These are phyloP conservation scores for Pulveroboletus sp. DNA, from an alignment of 768 basidiomycete species.

Conservation along the genomic window DNA sequence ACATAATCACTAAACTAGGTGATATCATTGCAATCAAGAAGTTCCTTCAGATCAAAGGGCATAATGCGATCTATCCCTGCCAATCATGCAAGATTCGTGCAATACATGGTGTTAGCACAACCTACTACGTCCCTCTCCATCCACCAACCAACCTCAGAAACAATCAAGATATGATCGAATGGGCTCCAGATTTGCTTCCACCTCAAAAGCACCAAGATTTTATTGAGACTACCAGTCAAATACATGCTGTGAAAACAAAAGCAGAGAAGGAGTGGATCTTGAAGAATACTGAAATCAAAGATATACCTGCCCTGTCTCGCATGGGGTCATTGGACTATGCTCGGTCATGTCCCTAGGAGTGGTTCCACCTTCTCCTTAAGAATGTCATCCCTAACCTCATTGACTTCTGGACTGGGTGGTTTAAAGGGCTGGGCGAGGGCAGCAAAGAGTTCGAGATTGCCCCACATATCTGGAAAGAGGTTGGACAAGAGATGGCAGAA, in stretches of 20 bases:
- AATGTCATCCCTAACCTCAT: not conserved
- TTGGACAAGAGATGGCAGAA: constrained; percentile 33
- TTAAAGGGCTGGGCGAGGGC: constrained; percentile 36
- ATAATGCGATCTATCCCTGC: constrained; percentile 35
- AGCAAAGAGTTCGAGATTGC: constrained; percentile 28
- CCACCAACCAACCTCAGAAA: not conserved
- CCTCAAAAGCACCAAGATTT: constrained; percentile 32
- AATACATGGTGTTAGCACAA: constrained; percentile 1
- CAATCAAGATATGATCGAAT: not conserved
- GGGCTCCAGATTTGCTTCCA: constrained; percentile 30
- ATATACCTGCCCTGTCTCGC: constrained; percentile 14
- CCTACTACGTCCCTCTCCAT: not conserved
- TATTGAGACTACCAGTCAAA: constrained; percentile 20
- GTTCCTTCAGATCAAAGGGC: constrained; percentile 35
- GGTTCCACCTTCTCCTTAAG: not conserved
- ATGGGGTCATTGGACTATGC: not conserved
- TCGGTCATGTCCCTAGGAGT: not conserved
- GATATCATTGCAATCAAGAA: constrained; percentile 37
- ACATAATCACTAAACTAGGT: constrained; percentile 25
- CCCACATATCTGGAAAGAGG: constrained; percentile 37
- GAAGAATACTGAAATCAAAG: constrained; percentile 33
- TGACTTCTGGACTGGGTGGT: not conserved
- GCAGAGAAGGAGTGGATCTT: constrained; percentile 17
- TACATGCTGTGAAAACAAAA: constrained; percentile 24
- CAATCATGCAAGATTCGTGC: constrained; percentile 34